A percentile compares a stretch with the other conserved stretches of the same genome.
These are phyloP conservation scores for Diaporthe sp. DNA, from an alignment of 2,329 filamentous ascomycete genomes.

Conservation along the genomic window DNA sequence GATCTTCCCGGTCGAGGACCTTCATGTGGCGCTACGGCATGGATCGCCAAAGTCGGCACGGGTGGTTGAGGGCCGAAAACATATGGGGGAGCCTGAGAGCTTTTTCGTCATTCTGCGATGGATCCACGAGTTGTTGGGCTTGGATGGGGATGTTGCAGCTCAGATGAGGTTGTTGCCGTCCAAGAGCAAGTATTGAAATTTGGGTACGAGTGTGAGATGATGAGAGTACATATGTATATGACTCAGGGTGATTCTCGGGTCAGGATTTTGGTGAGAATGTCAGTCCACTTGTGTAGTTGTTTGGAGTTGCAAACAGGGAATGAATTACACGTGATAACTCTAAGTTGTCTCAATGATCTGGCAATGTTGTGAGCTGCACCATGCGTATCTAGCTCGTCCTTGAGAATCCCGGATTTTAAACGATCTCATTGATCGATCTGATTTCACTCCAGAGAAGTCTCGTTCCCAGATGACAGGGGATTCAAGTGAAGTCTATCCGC, in stretches of 20 bases:
- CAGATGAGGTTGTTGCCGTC: conserved; percentile 23
- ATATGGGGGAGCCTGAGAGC: conserved; percentile 54
- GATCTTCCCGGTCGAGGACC: conserved; percentile 74
- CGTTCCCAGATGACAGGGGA: too few relatives aligned
- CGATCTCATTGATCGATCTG: not conserved
- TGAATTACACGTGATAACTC: not conserved
- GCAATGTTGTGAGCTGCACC: not conserved
- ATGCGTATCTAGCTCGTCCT: not conserved
- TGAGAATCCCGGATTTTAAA: fast-evolving
- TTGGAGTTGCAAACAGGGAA: not conserved
- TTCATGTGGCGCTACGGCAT: conserved; percentile 66
- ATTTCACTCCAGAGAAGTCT: too few relatives aligned
- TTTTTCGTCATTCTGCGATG: conserved; percentile 51
- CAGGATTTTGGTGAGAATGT: not conserved
- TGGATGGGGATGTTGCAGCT: conserved; percentile 45
- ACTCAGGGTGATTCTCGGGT: not conserved
- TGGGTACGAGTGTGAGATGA: not conserved
- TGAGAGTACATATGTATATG: not conserved
- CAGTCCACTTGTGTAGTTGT: not conserved
- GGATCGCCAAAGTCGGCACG: conserved; percentile 66
- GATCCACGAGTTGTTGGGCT: conserved; percentile 50
- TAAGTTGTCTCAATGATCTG: not conserved
- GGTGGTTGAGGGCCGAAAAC: conserved; percentile 50
- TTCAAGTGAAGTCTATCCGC: not conserved
- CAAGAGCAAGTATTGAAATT: conserved; percentile 40